phyloP scores from a whole-genome alignment of 192 early-diverging fungal species.

The Coemansia sp. region DNA sequence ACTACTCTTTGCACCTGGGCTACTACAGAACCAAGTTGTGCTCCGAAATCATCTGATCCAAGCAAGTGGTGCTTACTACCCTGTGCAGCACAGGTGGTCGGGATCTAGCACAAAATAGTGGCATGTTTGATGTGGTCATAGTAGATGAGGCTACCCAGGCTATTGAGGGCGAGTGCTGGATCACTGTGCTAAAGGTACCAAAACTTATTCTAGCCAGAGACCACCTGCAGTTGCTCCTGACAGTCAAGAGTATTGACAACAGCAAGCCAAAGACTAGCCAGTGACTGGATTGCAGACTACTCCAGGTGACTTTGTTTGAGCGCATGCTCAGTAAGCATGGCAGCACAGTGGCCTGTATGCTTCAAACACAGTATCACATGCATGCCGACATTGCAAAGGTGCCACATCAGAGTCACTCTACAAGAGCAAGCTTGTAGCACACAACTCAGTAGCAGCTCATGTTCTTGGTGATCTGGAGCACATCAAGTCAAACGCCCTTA shows the following conservation, averaged over 20 bases:
- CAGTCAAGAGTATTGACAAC: constrained; percentile 59
- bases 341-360: constrained; percentile 59
- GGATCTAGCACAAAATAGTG: constrained; percentile 19
- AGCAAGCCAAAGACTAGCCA: not conserved
- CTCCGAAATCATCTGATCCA: constrained; percentile 51
- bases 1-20: too few species aligned
- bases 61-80: constrained; percentile 76
- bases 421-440: constrained; percentile 63
- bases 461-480: constrained; percentile 62
- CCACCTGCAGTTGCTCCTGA: constrained; percentile 85
- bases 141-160: constrained; percentile 92
- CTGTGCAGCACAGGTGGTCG: constrained; percentile 65
- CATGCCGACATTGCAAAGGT: constrained; percentile 76
- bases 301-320: constrained; percentile 67
- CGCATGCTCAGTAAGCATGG: constrained; percentile 64
- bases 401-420: constrained; percentile 67
- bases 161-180: constrained; percentile 83
- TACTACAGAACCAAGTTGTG: too few species aligned
- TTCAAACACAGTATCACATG: constrained; percentile 89
- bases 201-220: constrained; percentile 84
- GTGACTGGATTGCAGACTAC: not conserved
- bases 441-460: constrained; percentile 61
- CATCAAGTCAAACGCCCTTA: constrained; percentile 62
- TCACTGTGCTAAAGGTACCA: constrained; percentile 71
- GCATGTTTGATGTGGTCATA: constrained; percentile 77